Base-by-base conservation (phyloP, 2,329 filamentous ascomycete genomes). In the Diaporthe sp. region DNA sequence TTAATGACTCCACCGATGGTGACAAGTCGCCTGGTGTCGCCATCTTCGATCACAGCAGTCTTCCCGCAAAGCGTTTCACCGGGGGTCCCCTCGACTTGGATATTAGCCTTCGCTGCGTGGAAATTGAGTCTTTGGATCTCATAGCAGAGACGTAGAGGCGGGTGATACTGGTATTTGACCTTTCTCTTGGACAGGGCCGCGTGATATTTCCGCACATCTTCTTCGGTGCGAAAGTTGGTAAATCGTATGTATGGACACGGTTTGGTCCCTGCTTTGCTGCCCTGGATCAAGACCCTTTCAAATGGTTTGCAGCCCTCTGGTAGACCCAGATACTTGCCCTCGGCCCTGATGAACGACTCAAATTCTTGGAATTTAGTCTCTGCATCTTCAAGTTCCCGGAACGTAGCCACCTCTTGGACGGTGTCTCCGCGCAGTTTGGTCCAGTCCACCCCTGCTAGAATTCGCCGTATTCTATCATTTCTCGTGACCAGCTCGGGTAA, bases 341-440 rank as follows among this genome's bases (percentile, higher is more conserved):
- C 32, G 1, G 32, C 32, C 22, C 32, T 39, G 22, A 59, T 59
- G 12, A 59, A 37, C 4, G 56, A 59, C 35, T 59, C 32, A 12
- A 59, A 59, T 59, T 59, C 56, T 17, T 59, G 56, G 35, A 39
- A 59, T 25, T 59, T 59, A 7, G 22, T 59, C 56, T 59, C 56
- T 37, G 56, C 56, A n/a, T 59, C 32, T n/a, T 59, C 56, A 25
- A 27, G 32, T 25, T 8, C 22, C 22, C 15, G 35, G 27, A 59
- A 59, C 3, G 35, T 15, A 15, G 4, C 35, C 4, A 59, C 56
- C 56, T 59, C 32, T 39, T 39, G 9, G 5, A 39, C 32, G 4
- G 56, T 39, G 4, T 39, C 56, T 59, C 32, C 22, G 5, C 32
- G 56, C 4, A 59, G 2, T 39, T 59, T 37, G 4, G 32, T 59